Conservation (phyloP, 108 stramenopile species). For the Cyclostephanos tholiformis region DNA sequence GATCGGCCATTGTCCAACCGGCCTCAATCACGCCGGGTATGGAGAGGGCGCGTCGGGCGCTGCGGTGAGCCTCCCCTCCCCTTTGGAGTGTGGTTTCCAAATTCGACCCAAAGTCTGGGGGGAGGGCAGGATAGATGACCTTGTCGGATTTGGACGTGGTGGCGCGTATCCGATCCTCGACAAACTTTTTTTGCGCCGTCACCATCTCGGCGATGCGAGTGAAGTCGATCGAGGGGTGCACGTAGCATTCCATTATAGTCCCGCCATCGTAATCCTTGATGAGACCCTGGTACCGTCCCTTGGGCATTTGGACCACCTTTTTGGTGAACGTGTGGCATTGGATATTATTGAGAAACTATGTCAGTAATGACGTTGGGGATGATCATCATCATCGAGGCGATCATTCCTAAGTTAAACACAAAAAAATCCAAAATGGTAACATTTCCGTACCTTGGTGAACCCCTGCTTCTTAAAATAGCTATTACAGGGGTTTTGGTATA, state of each 20-base stretch:
- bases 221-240: conserved; percentile 94
- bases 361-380: too few relatives aligned
- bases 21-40: conserved; percentile 92
- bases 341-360: neutral
- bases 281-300: conserved; percentile 85
- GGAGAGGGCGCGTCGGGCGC: conserved; percentile 70
- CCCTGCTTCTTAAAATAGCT: conserved; percentile 98
- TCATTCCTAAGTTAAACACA: neutral
- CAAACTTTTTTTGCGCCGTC: conserved; percentile 72
- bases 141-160: conserved; percentile 66
- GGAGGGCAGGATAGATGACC: conserved; percentile 68
- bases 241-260: conserved; percentile 99
- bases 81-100: conserved; percentile 32
- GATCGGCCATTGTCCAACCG: conserved; percentile 91
- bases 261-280: conserved; percentile 99
- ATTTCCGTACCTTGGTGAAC: conserved; percentile 67
- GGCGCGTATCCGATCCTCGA: conserved; percentile 53
- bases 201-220: conserved; percentile 88
- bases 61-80: conserved; percentile 30
- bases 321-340: neutral
- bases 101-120: conserved; percentile 54
- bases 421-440: neutral
- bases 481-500: neutral
- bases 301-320: conserved; percentile 81
- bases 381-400: neutral